These are phyloP conservation scores for Closterium sp. DNA, from an alignment of 139 green algal species.

Conservation along the genomic window DNA sequence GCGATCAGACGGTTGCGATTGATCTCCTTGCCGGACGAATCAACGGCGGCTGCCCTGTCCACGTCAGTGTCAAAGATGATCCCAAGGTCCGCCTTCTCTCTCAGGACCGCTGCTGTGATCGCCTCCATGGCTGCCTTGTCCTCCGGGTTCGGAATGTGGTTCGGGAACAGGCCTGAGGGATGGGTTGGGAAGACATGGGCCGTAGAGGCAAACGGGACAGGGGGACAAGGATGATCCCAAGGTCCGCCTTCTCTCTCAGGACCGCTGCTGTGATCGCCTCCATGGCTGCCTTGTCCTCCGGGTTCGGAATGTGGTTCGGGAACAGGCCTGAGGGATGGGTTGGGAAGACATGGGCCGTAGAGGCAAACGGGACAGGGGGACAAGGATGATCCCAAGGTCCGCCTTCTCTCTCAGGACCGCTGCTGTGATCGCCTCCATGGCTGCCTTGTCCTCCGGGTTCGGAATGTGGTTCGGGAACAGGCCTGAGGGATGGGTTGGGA, in stretches of 20 bases:
- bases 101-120: constrained; percentile 58
- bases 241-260: constrained; percentile 65
- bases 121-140: constrained; percentile 80
- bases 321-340: constrained; percentile 65
- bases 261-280: constrained; percentile 58
- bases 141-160: constrained; percentile 94
- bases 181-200: neutral
- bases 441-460: constrained; percentile 90
- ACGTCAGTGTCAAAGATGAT: constrained; percentile 98
- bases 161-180: constrained; percentile 76
- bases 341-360: neutral
- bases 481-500: constrained; percentile 35
- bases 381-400: constrained; percentile 92
- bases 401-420: constrained; percentile 62
- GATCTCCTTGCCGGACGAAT: constrained; percentile 72
- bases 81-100: constrained; percentile 77
- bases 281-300: constrained; percentile 89
- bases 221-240: constrained; percentile 95
- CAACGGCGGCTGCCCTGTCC: constrained; percentile 79
- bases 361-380: no score
- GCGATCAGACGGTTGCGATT: constrained; percentile 95
- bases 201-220: no score
- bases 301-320: constrained; percentile 93
- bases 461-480: constrained; percentile 92
- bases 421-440: constrained; percentile 68